A percentile compares a stretch with the other conserved stretches of the same genome.
These are phyloP conservation scores for Clonostachys chloroleuca DNA, from an alignment of 2,329 filamentous ascomycete genomes.

Conservation along the genomic window DNA sequence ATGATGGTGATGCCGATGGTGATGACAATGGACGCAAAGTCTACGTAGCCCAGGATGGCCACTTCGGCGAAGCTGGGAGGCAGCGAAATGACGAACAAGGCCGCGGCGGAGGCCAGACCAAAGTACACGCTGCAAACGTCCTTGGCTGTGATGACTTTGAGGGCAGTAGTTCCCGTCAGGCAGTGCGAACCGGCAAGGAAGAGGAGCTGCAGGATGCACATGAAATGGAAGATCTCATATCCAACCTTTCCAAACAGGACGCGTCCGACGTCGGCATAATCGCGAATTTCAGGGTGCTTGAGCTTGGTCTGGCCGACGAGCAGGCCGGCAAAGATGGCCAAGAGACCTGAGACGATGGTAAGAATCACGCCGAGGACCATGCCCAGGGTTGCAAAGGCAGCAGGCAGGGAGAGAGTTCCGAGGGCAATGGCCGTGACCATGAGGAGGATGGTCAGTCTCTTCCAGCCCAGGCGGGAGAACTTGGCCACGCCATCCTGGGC, in stretches of 20 bases:
- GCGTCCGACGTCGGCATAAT: slow-evolving; percentile 59
- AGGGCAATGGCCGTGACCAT: slow-evolving; percentile 15
- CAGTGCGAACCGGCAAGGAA: slow-evolving; percentile 67
- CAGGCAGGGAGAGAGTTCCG: slow-evolving; percentile 13
- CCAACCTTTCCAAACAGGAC: slow-evolving; percentile 53
- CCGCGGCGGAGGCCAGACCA: slow-evolving; percentile 28
- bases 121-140: slow-evolving; percentile 31
- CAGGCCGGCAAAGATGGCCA: slow-evolving; percentile 34
- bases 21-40: slow-evolving; percentile 25
- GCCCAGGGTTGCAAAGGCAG: slow-evolving; percentile 13
- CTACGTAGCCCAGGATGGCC: slow-evolving; percentile 8
- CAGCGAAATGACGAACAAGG: slow-evolving; percentile 30
- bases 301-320: slow-evolving; percentile 35
- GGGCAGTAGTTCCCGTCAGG: slow-evolving; percentile 60
- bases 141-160: slow-evolving; percentile 56
- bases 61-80: slow-evolving; percentile 29
- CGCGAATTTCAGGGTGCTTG: slow-evolving; percentile 46
- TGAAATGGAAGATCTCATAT: slow-evolving; percentile 51
- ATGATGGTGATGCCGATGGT: slow-evolving; percentile 62
- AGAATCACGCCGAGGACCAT: slow-evolving; percentile 28
- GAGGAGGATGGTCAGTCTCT: slow-evolving; percentile 14
- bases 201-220: slow-evolving; percentile 54
- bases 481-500: slow-evolving; percentile 22
- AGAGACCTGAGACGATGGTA: slow-evolving; percentile 23
- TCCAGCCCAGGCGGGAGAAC: slow-evolving; percentile 14